These are phyloP conservation scores for Trichosanthes truncata DNA, from an alignment of 306 rosid species.

Conservation along the genomic window DNA sequence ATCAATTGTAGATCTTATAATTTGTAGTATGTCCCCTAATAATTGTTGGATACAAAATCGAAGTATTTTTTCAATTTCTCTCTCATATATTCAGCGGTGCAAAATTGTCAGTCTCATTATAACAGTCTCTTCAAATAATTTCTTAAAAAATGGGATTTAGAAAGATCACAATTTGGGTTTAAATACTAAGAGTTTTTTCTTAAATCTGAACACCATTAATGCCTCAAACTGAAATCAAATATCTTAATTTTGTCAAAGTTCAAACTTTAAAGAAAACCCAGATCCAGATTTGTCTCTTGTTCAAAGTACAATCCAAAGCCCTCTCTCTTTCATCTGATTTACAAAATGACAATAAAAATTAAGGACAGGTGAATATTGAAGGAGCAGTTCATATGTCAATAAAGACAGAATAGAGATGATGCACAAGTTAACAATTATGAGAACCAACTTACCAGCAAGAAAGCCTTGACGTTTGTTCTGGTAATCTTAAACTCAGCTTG, in stretches of 20 bases:
- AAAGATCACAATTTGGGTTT: no score
- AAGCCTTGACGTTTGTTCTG: conserved; percentile 41
- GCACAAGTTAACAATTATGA: background rate
- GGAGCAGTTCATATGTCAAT: background rate
- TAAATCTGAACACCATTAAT: background rate
- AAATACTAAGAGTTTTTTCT: background rate
- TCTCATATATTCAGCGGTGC: no score
- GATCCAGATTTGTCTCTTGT: background rate
- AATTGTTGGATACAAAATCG: no score
- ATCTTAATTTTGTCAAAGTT: background rate
- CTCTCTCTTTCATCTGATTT: no score
- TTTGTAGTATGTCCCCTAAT: no score
- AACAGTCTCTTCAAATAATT: no score
- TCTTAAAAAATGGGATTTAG: no score
- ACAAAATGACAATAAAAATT: conserved; percentile 5
- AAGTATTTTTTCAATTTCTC: no score
- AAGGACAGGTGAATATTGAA: background rate
- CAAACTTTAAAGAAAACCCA: background rate
- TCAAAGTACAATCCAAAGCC: no score
- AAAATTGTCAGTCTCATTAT: no score
- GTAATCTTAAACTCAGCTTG: conserved; percentile 38
- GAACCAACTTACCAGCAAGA: conserved; percentile 22
- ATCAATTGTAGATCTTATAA: no score
- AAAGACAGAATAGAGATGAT: conserved; percentile 5
- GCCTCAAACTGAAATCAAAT: background rate